Evolutionary conservation across 108 stramenopile species (phyloP), one percentile per base, ranked within the genome.

Genomic region (Cyclostephanos tholiformis): DNA sequence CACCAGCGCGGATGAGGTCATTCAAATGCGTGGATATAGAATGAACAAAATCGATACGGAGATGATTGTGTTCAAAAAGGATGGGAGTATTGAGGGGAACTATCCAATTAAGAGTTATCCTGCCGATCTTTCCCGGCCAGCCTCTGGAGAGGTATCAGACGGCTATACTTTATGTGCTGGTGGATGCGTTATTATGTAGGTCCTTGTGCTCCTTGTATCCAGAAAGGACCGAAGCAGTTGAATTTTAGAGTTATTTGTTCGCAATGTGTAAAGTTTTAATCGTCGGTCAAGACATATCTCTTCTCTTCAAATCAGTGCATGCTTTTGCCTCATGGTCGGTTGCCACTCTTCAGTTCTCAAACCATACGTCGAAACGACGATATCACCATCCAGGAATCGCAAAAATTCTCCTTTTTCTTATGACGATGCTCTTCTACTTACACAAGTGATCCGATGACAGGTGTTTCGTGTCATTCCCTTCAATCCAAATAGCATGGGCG

Each of bases 1-100:
- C 25, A 66, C 75, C 2, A 80, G 72, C 44, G 52, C 53, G 26
- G 74, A 70, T 35, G 90, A 95, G 75, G 65, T 87, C 46, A 85
- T 92, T 44, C 72, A 72, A 59, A 95, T 95, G 90, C 81, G 94
- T 41, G 94, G 94, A 56, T 95, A 92, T 71, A 49, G 74, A 44
- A 70, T 86, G 46, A 65, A 69, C 36, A 80, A 80, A 56, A 26
- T 68, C n/a, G 85, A 80, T 52, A 82, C 85, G 22, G 67, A 63
- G 56, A 69, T 57, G 43, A 83, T 86, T 46, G 67, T 84, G 1
- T 79, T 86, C 53, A 82, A 86, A 39, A 71, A 80, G 44, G 85
- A 83, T 67, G 85, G 82, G 13, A 83, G 66, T 46, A 75, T 85
- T 46, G 65, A 66, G 20, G 79, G 79, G 48, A 67, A 74, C 56